Evolutionary conservation across 352 stramenopile genomes (phyloP).

Genomic region (Thraustochytrium sp.): DNA sequence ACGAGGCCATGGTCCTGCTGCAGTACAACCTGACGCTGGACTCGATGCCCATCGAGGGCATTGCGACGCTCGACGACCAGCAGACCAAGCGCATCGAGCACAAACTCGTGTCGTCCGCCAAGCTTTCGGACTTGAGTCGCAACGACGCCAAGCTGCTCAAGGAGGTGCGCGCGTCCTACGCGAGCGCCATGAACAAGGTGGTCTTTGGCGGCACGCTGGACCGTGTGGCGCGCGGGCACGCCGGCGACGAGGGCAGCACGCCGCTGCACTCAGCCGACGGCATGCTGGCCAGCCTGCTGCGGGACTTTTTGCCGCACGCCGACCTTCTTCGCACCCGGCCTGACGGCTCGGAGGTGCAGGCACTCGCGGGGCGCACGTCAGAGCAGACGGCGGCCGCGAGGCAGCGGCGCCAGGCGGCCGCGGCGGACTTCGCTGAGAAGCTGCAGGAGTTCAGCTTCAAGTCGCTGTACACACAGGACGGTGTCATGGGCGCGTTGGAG

Average conservation of each 20-base stretch:
- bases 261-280: not conserved
- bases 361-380: not conserved
- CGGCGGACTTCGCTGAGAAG: not conserved
- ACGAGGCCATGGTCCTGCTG: slow-evolving; percentile 37
- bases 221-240: not conserved
- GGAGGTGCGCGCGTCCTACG: slow-evolving; percentile 80
- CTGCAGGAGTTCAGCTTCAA: slow-evolving; percentile 41
- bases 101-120: slow-evolving; percentile 41
- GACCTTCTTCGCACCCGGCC: not conserved
- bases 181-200: slow-evolving; percentile 82
- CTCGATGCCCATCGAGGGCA: slow-evolving; percentile 62
- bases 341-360: not conserved
- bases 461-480: slow-evolving; percentile 44
- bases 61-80: slow-evolving; percentile 55
- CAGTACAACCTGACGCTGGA: slow-evolving; percentile 60
- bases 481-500: slow-evolving; percentile 38
- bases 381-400: no score
- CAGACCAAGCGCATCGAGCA: slow-evolving; percentile 54
- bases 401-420: not conserved
- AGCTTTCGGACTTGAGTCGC: not conserved
- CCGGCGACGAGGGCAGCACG: not conserved
- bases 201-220: slow-evolving; percentile 60
- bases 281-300: not conserved
- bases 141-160: slow-evolving; percentile 67
- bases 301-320: not conserved